These are phyloP conservation scores for Dryas octopetala DNA, from an alignment of 306 rosid genomes.

Conservation along the genomic window DNA sequence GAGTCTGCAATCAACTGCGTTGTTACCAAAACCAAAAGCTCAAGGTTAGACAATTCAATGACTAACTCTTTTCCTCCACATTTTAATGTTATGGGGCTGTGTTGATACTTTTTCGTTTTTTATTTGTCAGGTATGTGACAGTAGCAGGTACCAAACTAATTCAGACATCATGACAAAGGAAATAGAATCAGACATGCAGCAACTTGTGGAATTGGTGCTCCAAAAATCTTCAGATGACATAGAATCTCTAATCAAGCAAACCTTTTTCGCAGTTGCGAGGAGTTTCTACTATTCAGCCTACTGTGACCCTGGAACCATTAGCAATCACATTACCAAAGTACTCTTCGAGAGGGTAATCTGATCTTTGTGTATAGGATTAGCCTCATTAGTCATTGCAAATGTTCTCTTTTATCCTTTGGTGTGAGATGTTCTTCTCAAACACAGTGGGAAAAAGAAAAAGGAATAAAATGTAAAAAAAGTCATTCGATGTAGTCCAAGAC, in stretches of 20 bases:
- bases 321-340: slow-evolving; percentile 70
- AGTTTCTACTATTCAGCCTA: slow-evolving; percentile 67
- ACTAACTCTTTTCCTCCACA: no score
- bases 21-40: slow-evolving; percentile 45
- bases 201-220: slow-evolving; percentile 60
- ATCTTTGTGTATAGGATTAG: slow-evolving; percentile 11
- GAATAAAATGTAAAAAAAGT: no score
- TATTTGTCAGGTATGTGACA: slow-evolving; percentile 38
- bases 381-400: background rate
- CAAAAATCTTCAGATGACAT: slow-evolving; percentile 40
- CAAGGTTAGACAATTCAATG: slow-evolving; percentile 44
- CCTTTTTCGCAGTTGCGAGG: slow-evolving; percentile 63
- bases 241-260: slow-evolving; percentile 59
- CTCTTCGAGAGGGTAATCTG: slow-evolving; percentile 70
- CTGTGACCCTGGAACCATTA: slow-evolving; percentile 57
- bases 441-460: no score
- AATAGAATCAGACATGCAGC: slow-evolving; percentile 72
- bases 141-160: slow-evolving; percentile 18
- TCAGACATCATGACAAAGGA: slow-evolving; percentile 25
- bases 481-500: no score
- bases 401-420: background rate
- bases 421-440: background rate
- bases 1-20: slow-evolving; percentile 49
- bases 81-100: no score
- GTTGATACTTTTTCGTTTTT: background rate